Percentiles rank a stretch among this genome's conserved stretches.
These are phyloP conservation scores for Fusarium begoniae DNA, from an alignment of 2,329 filamentous ascomycete species.

Conservation along the genomic window DNA sequence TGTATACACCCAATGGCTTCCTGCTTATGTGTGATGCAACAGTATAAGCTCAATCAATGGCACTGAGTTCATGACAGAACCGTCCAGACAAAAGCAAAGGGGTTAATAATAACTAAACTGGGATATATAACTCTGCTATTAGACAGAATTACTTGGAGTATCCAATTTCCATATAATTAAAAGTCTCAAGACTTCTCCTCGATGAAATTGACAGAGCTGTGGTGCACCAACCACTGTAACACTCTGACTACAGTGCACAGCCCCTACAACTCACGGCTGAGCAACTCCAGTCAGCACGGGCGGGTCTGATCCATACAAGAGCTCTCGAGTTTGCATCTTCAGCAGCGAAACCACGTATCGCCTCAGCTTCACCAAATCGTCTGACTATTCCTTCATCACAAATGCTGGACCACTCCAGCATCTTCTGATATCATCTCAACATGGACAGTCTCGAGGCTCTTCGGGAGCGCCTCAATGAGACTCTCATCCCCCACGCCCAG, in stretches of 20 bases:
- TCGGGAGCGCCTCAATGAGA: conserved; percentile 23
- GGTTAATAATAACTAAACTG: neutral
- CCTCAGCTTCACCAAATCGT: conserved; percentile 4
- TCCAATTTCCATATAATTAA: neutral
- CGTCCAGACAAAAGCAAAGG: no score
- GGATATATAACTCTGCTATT: fast-evolving
- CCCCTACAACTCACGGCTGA: conserved; percentile 14
- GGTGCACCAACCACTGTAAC: neutral
- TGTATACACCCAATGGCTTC: neutral
- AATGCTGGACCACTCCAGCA: neutral
- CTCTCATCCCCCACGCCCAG: conserved; percentile 31
- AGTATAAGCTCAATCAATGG: neutral
- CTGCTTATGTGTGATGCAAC: neutral
- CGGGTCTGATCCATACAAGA: conserved; percentile 30
- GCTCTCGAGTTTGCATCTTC: conserved; percentile 18
- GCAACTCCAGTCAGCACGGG: conserved; percentile 25
- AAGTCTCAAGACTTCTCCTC: neutral
- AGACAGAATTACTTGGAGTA: neutral
- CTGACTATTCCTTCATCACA: neutral
- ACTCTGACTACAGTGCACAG: conserved; percentile 25
- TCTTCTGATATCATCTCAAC: neutral
- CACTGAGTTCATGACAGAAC: neutral
- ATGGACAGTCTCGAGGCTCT: conserved; percentile 30
- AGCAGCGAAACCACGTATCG: conserved; percentile 29
- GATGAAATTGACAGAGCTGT: neutral